A percentile compares a stretch with the other conserved stretches of the same genome.
Conservation (phyloP, 805 yeast genomes). For the Yamadazyma kitorensis region DNA sequence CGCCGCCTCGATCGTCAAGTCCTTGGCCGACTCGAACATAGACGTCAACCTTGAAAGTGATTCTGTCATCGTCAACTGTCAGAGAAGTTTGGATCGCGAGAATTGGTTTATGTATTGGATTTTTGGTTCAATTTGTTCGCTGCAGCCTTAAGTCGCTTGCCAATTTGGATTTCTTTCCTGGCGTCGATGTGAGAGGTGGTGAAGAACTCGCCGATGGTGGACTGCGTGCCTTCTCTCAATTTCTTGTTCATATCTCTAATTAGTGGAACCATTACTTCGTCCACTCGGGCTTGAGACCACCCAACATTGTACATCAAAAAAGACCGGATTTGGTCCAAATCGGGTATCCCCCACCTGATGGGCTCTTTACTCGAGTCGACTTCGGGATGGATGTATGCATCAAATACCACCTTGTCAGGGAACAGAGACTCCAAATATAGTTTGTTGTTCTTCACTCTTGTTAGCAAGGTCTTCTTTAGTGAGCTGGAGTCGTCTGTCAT, state of each 20-base stretch:
- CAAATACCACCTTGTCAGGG: conserved; percentile 65
- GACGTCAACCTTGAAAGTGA: conserved; percentile 52
- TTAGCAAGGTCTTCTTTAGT: conserved; percentile 57
- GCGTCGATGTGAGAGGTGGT: conserved; percentile 54
- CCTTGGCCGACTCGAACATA: conserved; percentile 76
- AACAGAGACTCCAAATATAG: conserved; percentile 58
- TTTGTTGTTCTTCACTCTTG: conserved; percentile 50
- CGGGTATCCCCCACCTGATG: conserved; percentile 90
- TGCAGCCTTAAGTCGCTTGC: conserved; percentile 62
- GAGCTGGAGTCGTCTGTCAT: conserved; percentile 41
- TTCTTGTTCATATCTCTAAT: conserved; percentile 73
- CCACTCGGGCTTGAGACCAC: conserved; percentile 75
- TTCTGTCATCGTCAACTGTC: conserved; percentile 5
- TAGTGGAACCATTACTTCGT: conserved; percentile 82
- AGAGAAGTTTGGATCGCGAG: background rate
- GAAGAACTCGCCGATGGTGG: conserved; percentile 65
- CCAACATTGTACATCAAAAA: conserved; percentile 70
- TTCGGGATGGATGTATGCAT: conserved; percentile 77
- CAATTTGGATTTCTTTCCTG: conserved; percentile 46
- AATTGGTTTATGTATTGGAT: background rate
- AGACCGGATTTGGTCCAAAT: conserved; percentile 70
- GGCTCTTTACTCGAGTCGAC: conserved; percentile 78
- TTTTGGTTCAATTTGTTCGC: conserved; percentile 44
- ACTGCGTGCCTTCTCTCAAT: conserved; percentile 51
- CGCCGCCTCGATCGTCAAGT: conserved; percentile 78